Base-by-base conservation (phyloP, 441 rosid species). In the Mallotus japonicus region DNA sequence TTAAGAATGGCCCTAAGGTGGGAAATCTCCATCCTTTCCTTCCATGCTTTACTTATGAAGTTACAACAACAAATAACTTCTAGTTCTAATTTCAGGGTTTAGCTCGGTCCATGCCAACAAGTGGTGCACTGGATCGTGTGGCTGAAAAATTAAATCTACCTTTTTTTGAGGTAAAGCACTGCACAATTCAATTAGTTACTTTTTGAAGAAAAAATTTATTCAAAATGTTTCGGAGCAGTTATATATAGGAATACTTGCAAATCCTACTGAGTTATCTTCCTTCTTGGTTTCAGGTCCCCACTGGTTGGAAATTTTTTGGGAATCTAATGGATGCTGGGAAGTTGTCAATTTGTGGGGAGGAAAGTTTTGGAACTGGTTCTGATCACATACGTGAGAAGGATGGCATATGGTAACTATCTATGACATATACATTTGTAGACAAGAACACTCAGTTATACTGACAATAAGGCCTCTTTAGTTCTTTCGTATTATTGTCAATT, bases 271-370 rank as follows among this genome's bases (percentile, higher is more conserved):
- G 32, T 28, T 28, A 28, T n/a, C n/a, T 22, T 11, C n/a, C 42
- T 20, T 56, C 58, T 60, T 68, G 73, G 40, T 67, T 83, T 50
- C 84, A 92, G 98, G 97, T 95, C 53, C 98, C 97, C 28, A 95
- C 99, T 2, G 99, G 98, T 34, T 91, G 99, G 99, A 91, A 91
- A 72, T 93, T 90, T 81, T 95, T 95, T 74, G 98, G 99, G 61
- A 95, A 91, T 85, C 97, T 95, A 62, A 91, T 93, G 98, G 99
- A 95, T 77, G 91, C 96, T 79, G 97, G 92, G 73, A 90, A 90
- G 79, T 77, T 95, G 88, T 93, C 98, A 47, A 78, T 93, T 67
- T 95, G 97, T 73, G 99, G 98, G 68, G 98, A 95, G 81, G 99
- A 93, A 83, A 93, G 98, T 84, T 95, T 95, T 73, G 98, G 98